Percentiles rank a stretch among this genome's conserved stretches.
These are phyloP conservation scores for Penicillium sclerotigenum DNA, from an alignment of 2,329 filamentous ascomycete genomes.

Conservation along the genomic window DNA sequence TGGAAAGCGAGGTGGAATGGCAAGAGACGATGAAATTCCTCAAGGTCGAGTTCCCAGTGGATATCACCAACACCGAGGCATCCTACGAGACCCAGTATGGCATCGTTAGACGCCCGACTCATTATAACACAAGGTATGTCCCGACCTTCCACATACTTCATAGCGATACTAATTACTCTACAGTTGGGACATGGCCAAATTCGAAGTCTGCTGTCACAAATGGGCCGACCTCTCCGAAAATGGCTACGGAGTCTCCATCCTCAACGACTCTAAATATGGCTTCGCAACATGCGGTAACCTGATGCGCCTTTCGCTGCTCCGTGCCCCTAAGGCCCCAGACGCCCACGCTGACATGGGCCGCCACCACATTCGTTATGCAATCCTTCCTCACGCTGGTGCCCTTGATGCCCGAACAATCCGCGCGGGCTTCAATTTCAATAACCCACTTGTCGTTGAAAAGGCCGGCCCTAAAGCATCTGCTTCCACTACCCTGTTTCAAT, in stretches of 20 bases:
- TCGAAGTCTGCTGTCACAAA: constrained; percentile 93
- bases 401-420: constrained; percentile 72
- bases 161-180: constrained; percentile 22
- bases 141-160: neutral
- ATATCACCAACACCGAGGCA: constrained; percentile 85
- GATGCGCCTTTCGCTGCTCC: constrained; percentile 84
- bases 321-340: constrained; percentile 88
- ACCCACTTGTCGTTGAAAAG: constrained; percentile 62
- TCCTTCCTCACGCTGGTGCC: constrained; percentile 75
- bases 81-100: constrained; percentile 95
- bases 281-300: constrained; percentile 85
- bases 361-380: constrained; percentile 84
- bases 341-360: constrained; percentile 90
- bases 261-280: constrained; percentile 95
- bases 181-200: constrained; percentile 94
- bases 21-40: constrained; percentile 95
- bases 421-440: constrained; percentile 88
- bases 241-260: constrained; percentile 83
- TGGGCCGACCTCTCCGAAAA: constrained; percentile 88
- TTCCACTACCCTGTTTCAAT: constrained; percentile 38
- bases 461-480: constrained; percentile 18
- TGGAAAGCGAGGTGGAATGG: constrained; percentile 90
- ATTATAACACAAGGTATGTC: constrained; percentile 89
- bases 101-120: constrained; percentile 81
- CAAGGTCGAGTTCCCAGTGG: constrained; percentile 96